A percentile compares a stretch with the other conserved stretches of the same genome.
Evolutionary conservation across 345 rosid genomes (phyloP).

Genomic region (Geranium rotundifolium): DNA sequence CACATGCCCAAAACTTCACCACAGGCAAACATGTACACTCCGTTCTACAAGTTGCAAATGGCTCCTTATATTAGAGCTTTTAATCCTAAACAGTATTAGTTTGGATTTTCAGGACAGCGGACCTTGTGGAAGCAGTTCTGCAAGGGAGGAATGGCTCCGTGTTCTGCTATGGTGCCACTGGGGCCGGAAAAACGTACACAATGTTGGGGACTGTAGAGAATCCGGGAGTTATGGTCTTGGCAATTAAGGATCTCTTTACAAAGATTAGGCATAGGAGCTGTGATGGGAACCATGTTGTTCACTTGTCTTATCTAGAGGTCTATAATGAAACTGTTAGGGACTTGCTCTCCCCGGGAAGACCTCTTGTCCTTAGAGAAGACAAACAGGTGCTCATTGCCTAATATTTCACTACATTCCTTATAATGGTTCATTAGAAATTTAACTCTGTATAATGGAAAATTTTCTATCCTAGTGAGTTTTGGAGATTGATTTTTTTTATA

Average conservation of each 20-base stretch:
- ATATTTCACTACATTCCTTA: no score
- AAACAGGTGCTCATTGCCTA: constrained; percentile 36
- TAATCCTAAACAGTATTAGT: background rate
- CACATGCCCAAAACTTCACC: no score
- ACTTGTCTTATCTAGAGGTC: constrained; percentile 89
- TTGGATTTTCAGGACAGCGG: constrained; percentile 61
- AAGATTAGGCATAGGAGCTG: constrained; percentile 77
- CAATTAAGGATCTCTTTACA: constrained; percentile 80
- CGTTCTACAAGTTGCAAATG: background rate
- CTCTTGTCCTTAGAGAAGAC: constrained; percentile 88
- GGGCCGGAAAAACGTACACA: constrained; percentile 92
- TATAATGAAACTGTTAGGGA: constrained; percentile 89
- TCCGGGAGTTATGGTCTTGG: constrained; percentile 98
- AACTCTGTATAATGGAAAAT: no score
- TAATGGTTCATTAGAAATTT: no score
- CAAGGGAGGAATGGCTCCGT: constrained; percentile 94
- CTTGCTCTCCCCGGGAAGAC: constrained; percentile 94
- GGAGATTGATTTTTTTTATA: no score
- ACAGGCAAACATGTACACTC: background rate
- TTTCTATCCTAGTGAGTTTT: no score
- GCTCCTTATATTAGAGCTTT: background rate
- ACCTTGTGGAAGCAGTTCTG: constrained; percentile 75
- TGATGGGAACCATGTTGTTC: constrained; percentile 83
- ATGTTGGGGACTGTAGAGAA: constrained; percentile 86
- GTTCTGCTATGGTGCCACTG: constrained; percentile 97